Evolutionary conservation across 2,329 filamentous ascomycete species (phyloP), one percentile per base, ranked within the genome.

Genomic region (Trichophyton rubrum): DNA sequence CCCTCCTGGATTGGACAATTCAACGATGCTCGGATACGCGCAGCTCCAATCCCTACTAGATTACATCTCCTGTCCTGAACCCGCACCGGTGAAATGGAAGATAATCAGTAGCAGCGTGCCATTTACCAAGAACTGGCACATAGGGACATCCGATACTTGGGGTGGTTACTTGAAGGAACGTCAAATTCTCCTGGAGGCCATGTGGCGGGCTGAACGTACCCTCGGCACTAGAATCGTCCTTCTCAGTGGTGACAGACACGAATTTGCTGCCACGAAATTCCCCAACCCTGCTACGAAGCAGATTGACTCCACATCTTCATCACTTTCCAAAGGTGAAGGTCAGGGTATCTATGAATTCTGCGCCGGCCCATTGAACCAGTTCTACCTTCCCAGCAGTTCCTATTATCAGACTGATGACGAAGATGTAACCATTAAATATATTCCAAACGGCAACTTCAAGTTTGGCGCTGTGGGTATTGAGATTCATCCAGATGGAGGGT

Each of bases 101-200:
- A 85, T 99, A 67, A 79, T 99, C 58, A 86, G 91, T 17, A 91
- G 88, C 43, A 91, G 88, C 17, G 88, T 97, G 3, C 93, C 93
- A 0, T 96, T 99, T 71, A 97, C 93, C 5, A 95, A 96, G 76
- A 99, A 99, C 73, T 99, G 93, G 92, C 87, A 85, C 24, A 83
- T 96, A 65, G 92, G 93, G 65, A 85, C 84, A 1, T 80, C 86
- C 63, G 93, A 99, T 70, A 97, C 93, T 0, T 99, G 93, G 93
- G 90, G 89, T 55, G 92, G 92, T 0, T 96, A 95, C 72, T 79
- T 96, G 1, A 76, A 80, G 56, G 93, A 99, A 77, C 85, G 93
- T 15, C 82, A 81, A 59, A 79, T 78, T 60, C 82, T 97, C 27
- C 84, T 99, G 13, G 87, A 96, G 71, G 88, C 89, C 1, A 96